These are phyloP conservation scores for Nemania sp. DNA, from an alignment of 2,329 filamentous ascomycete species.

Conservation along the genomic window DNA sequence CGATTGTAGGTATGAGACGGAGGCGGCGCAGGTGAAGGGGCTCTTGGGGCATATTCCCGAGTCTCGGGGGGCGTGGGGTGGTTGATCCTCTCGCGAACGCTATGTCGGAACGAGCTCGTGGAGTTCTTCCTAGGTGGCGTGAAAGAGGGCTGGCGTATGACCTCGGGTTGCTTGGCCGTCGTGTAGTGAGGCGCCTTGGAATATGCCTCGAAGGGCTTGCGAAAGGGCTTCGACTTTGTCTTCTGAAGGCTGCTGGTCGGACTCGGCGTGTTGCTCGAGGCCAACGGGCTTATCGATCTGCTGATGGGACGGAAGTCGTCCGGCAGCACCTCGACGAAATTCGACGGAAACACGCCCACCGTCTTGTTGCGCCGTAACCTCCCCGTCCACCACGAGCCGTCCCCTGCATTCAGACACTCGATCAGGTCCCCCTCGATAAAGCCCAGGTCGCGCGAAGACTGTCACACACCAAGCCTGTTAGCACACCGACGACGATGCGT, in stretches of 20 bases:
- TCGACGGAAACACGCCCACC: conserved; percentile 92
- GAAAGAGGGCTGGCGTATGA: conserved; percentile 51
- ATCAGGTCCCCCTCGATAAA: conserved; percentile 98
- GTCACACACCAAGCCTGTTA: conserved; percentile 31
- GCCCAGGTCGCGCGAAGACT: conserved; percentile 90
- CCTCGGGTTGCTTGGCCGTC: conserved; percentile 63
- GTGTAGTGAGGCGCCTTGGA: conserved; percentile 69
- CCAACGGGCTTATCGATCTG: conserved; percentile 64
- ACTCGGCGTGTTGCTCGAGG: conserved; percentile 58
- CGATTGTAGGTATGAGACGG: conserved; percentile 34
- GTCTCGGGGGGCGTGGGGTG: conserved; percentile 30
- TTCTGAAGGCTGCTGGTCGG: conserved; percentile 60
- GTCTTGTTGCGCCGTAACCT: conserved; percentile 86
- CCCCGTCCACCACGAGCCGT: conserved; percentile 98
- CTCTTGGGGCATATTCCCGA: conserved; percentile 34
- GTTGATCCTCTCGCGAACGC: conserved; percentile 27
- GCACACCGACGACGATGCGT: conserved; percentile 14
- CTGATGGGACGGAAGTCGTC: conserved; percentile 80
- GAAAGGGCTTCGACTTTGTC: conserved; percentile 64
- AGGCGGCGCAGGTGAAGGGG: conserved; percentile 43
- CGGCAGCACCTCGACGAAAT: conserved; percentile 91
- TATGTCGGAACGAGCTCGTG: conserved; percentile 43
- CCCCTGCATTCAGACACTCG: conserved; percentile 95
- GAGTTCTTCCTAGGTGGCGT: conserved; percentile 48
- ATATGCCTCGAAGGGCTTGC: conserved; percentile 70